phyloP scores from a whole-genome alignment of 2,329 filamentous ascomycete species.

The Zalaria obscura region DNA sequence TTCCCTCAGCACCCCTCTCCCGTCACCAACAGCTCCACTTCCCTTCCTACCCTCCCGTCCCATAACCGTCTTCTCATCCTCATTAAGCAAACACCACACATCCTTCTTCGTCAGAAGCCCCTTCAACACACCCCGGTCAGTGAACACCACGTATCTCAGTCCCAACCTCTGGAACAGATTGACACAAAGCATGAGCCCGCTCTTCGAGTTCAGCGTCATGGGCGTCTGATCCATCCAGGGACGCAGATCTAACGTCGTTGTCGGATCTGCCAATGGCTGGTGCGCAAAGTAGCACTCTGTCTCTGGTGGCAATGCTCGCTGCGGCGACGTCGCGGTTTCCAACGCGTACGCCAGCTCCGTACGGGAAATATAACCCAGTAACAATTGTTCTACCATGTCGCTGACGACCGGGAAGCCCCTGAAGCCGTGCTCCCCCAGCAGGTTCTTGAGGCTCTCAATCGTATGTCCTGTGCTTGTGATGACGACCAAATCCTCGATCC shows the following conservation, averaged over 20 bases:
- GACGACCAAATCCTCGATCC: constrained; percentile 76
- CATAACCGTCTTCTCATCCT: constrained; percentile 34
- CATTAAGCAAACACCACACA: constrained; percentile 84
- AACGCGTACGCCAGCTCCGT: constrained; percentile 79
- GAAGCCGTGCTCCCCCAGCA: constrained; percentile 63
- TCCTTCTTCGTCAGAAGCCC: constrained; percentile 95
- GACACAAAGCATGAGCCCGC: constrained; percentile 70
- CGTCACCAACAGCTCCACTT: constrained; percentile 11
- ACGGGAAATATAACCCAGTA: constrained; percentile 88
- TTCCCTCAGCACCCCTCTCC: constrained; percentile 19
- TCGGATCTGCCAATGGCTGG: constrained; percentile 65
- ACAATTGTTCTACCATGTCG: constrained; percentile 58
- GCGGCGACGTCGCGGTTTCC: constrained; percentile 38
- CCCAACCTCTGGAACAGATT: constrained; percentile 92
- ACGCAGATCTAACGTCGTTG: constrained; percentile 67
- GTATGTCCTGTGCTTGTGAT: constrained; percentile 82
- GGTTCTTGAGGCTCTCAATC: constrained; percentile 54
- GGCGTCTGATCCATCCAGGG: constrained; percentile 99
- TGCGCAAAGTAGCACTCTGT: constrained; percentile 77
- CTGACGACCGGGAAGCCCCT: constrained; percentile 86
- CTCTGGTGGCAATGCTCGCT: constrained; percentile 48
- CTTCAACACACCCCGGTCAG: constrained; percentile 65
- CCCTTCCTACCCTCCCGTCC: constrained; percentile 10
- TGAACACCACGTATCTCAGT: constrained; percentile 77
- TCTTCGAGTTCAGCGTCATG: constrained; percentile 68